Evolutionary conservation across 2,329 filamentous ascomycete genomes (phyloP), one percentile per base, ranked within the genome.

Genomic region (Colletotrichum sp.): DNA sequence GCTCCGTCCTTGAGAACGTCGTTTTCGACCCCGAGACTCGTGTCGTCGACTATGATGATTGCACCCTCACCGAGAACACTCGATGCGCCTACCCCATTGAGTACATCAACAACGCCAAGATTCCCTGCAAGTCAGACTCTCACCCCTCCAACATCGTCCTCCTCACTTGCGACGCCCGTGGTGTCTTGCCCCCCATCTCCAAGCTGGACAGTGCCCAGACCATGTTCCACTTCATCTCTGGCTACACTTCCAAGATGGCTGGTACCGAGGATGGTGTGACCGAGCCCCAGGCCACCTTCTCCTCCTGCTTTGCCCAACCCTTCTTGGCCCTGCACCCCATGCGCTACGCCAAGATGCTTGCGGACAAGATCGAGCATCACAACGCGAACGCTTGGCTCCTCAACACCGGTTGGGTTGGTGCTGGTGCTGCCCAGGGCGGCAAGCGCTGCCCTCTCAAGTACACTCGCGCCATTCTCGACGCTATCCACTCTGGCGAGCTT

Each of bases 201-300:
- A 99, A 99, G 91, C 94, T 99, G 85, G 93, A 94, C 90, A 92
- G 94, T 79, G 93, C 95, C 82, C 97, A 99, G 90, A 98, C 96
- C 86, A 99, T 99, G 96, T 99, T 99, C 94, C 97, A 99, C 92
- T 99, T 99, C 93, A 99, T 99, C 88, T 98, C 95, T 21, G 97
- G 97, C 81, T 99, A 99, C 92, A 99, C 97, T 79, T 99, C 96
- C 84, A 99, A 99, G 93, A 99, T 99, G 97, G 97, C 97, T 79
- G 97, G 97, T 83, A 99, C 97, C 39, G 97, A 99, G 89, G 95
- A 98, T 80, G 97, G 97, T 83, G 93, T 99, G 79, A 98, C 95
- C 12, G 97, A 99, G 89, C 97, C 97, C 79, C 95, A 99, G 88
- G 97, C 97, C 28, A 99, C 97, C 83, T 99, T 99, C 93, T 99